phyloP scores from a whole-genome alignment of 495 filamentous ascomycete species.

The Coniosporium apollinis region DNA sequence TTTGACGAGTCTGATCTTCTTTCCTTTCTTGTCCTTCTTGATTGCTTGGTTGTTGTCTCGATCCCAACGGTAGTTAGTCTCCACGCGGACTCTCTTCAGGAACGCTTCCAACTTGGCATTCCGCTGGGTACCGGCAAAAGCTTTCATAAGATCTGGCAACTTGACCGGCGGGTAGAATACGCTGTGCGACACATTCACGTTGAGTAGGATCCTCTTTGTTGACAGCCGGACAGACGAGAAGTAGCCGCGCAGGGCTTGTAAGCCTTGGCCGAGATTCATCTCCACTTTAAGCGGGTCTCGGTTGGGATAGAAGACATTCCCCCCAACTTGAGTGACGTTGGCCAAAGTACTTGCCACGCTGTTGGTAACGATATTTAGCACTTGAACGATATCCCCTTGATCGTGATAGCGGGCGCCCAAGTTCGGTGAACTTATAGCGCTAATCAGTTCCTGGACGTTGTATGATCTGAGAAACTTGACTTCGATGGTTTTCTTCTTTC shows the following conservation, averaged over 20 bases:
- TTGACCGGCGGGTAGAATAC: slow-evolving; percentile 26
- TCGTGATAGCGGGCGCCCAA: slow-evolving; percentile 9
- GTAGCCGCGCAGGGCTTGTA: slow-evolving; percentile 31
- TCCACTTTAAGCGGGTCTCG: slow-evolving; percentile 6
- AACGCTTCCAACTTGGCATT: slow-evolving; percentile 7
- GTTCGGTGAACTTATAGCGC: slow-evolving; percentile 3
- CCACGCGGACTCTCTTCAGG: slow-evolving; percentile 13
- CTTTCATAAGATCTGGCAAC: slow-evolving; percentile 14
- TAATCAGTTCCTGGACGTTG: not conserved
- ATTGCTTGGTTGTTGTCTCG: not conserved
- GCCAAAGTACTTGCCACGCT: slow-evolving; percentile 22
- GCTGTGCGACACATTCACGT: slow-evolving; percentile 30
- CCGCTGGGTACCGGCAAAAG: not conserved
- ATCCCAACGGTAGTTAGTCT: slow-evolving; percentile 13
- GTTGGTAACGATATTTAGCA: slow-evolving; percentile 35
- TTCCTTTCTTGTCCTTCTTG: slow-evolving; percentile 7
- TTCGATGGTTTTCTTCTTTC: not conserved
- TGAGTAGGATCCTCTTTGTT: slow-evolving; percentile 27
- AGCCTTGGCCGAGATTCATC: slow-evolving; percentile 19
- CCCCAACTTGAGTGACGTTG: slow-evolving; percentile 18
- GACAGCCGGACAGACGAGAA: slow-evolving; percentile 30
- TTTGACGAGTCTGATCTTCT: too few species aligned
- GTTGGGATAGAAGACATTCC: slow-evolving; percentile 17
- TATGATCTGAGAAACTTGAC: slow-evolving; percentile 1
- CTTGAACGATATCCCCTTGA: slow-evolving; percentile 23